These are phyloP conservation scores for Magnusiomyces fungicola DNA, from an alignment of 1,139 yeast species.

Conservation along the genomic window DNA sequence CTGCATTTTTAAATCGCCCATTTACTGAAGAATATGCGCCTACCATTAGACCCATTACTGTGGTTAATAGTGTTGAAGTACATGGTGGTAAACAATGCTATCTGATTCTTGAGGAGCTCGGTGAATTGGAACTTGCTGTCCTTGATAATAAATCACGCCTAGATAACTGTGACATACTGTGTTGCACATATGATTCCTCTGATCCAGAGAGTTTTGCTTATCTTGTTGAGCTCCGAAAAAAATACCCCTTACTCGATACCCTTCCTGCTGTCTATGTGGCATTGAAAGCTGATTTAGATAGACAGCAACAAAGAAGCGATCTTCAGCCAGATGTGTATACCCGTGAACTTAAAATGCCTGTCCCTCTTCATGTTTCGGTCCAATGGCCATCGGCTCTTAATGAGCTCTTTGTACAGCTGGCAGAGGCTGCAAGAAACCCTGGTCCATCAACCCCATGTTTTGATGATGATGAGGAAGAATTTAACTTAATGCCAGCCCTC, in stretches of 20 bases:
- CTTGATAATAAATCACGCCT: slow-evolving; percentile 62
- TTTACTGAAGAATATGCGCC: slow-evolving; percentile 72
- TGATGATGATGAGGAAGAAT: slow-evolving; percentile 56
- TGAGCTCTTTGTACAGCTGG: slow-evolving; percentile 79
- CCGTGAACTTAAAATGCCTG: slow-evolving; percentile 54
- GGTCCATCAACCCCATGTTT: slow-evolving; percentile 72
- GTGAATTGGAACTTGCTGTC: slow-evolving; percentile 78
- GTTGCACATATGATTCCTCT: slow-evolving; percentile 85
- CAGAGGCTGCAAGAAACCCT: slow-evolving; percentile 82
- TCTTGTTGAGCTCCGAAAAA: slow-evolving; percentile 57
- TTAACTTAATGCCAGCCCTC: slow-evolving; percentile 38
- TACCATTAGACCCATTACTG: slow-evolving; percentile 69
- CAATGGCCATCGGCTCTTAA: slow-evolving; percentile 81
- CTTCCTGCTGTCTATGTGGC: slow-evolving; percentile 88
- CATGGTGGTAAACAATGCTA: slow-evolving; percentile 95
- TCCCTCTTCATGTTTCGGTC: slow-evolving; percentile 82
- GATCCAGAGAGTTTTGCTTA: slow-evolving; percentile 93
- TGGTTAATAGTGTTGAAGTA: slow-evolving; percentile 89
- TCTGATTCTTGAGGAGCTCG: slow-evolving; percentile 80
- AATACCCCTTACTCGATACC: slow-evolving; percentile 52
- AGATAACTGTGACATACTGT: slow-evolving; percentile 84
- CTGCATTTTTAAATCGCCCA: slow-evolving; percentile 70
- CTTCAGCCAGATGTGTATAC: slow-evolving; percentile 86
- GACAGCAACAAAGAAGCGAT: slow-evolving; percentile 85
- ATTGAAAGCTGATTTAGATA: slow-evolving; percentile 85